Percentiles rank a stretch among this genome's conserved stretches.
phyloP scores from a whole-genome alignment of 345 rosid species.

The Linum usitatissimum region DNA sequence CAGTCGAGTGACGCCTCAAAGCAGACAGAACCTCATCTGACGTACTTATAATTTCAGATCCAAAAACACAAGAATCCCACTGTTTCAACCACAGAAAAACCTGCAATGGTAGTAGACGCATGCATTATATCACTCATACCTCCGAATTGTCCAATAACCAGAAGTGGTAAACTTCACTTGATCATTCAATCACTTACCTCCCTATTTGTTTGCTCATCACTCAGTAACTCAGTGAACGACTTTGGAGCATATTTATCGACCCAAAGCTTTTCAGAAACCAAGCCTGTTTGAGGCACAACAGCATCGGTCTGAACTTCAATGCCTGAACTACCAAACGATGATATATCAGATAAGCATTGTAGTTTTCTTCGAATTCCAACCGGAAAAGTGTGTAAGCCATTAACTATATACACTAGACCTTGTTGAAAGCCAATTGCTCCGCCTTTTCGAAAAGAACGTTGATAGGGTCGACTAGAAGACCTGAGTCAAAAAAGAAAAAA shows the following conservation, averaged over 20 bases:
- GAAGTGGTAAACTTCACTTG: neutral
- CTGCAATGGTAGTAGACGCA: slow-evolving; percentile 43
- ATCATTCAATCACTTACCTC: slow-evolving; percentile 40
- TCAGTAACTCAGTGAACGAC: slow-evolving; percentile 91
- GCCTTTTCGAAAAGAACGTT: slow-evolving; percentile 50
- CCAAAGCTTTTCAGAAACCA: slow-evolving; percentile 65
- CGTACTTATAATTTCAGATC: slow-evolving; percentile 87
- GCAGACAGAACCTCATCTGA: slow-evolving; percentile 79
- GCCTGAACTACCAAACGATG: slow-evolving; percentile 40
- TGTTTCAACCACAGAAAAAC: slow-evolving; percentile 93
- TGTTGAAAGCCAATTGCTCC: slow-evolving; percentile 67
- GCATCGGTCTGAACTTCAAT: slow-evolving; percentile 39
- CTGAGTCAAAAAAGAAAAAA: slow-evolving; percentile 27
- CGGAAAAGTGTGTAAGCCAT: neutral
- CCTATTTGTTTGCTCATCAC: slow-evolving; percentile 95
- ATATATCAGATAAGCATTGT: neutral
- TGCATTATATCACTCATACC: too few relatives aligned
- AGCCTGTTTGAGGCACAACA: slow-evolving; percentile 33
- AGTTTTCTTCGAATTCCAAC: neutral
- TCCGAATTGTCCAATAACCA: slow-evolving; percentile 1
- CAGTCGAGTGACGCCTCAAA: slow-evolving; percentile 70
- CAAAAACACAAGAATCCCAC: slow-evolving; percentile 97
- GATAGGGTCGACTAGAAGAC: slow-evolving; percentile 54
- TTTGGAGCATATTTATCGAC: slow-evolving; percentile 88
- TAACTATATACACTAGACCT: slow-evolving; percentile 28